phyloP scores from a whole-genome alignment of 106 monocot genomes.

The Dioscorea zingiberensis region DNA sequence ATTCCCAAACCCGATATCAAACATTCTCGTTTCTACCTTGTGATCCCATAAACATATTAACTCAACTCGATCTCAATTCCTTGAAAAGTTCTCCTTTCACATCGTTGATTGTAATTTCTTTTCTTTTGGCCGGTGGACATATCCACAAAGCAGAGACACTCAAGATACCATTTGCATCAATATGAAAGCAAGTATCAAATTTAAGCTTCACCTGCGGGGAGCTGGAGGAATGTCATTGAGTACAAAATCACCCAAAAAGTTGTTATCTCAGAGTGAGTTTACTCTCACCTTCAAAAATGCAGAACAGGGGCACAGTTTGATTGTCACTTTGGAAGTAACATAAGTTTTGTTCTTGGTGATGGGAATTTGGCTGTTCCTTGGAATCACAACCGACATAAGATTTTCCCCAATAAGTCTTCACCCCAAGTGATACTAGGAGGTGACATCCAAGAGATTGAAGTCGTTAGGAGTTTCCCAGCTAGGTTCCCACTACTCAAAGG shows the following conservation, averaged over 20 bases:
- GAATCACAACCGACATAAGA: slow-evolving; percentile 39
- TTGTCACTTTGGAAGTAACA: slow-evolving; percentile 33
- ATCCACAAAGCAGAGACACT: slow-evolving; percentile 59
- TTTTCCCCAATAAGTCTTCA: slow-evolving; percentile 34
- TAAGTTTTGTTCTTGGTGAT: slow-evolving; percentile 37
- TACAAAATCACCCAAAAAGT: slow-evolving; percentile 48
- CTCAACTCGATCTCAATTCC: slow-evolving; percentile 55
- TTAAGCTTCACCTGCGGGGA: slow-evolving; percentile 42
- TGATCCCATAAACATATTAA: too few relatives aligned
- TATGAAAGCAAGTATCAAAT: slow-evolving; percentile 52
- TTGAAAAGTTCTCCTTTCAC: slow-evolving; percentile 30
- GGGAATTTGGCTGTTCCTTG: slow-evolving; percentile 33
- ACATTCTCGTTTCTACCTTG: too few relatives aligned
- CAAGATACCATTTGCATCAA: slow-evolving; percentile 59
- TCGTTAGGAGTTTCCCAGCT: slow-evolving; percentile 56
- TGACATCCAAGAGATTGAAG: slow-evolving; percentile 30
- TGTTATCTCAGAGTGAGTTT: slow-evolving; percentile 38
- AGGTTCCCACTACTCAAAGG: slow-evolving; percentile 60
- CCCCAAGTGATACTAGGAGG: slow-evolving; percentile 35
- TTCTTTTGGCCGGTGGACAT: slow-evolving; percentile 51
- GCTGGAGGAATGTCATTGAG: slow-evolving; percentile 53
- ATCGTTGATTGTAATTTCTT: slow-evolving; percentile 54
- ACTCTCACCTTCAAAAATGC: slow-evolving; percentile 49
- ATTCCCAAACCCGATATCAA: too few relatives aligned
- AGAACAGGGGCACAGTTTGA: slow-evolving; percentile 32